Conservation (phyloP, 768 basidiomycete species). For the Aureoboletus auriporus region DNA sequence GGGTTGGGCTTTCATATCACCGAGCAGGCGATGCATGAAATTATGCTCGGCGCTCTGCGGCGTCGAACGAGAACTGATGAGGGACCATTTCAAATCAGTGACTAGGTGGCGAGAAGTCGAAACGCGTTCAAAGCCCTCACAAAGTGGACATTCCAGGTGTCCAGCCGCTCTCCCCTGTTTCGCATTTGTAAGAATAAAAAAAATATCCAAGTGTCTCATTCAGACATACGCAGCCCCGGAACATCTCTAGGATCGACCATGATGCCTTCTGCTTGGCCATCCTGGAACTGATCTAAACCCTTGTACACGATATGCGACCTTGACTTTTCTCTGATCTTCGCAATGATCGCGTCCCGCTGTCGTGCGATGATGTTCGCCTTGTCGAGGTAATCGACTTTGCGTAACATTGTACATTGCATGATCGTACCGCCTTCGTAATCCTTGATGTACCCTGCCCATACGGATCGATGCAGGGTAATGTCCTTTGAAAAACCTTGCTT, state of each 20-base stretch:
- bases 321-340: slow-evolving; percentile 84
- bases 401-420: slow-evolving; percentile 98
- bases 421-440: slow-evolving; percentile 99
- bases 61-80: slow-evolving; percentile 35
- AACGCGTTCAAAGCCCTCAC: slow-evolving; percentile 38
- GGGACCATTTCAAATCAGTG: slow-evolving; percentile 4
- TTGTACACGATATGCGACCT: slow-evolving; percentile 81
- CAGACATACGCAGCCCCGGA: slow-evolving; percentile 74
- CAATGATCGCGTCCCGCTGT: slow-evolving; percentile 87
- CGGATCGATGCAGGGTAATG: slow-evolving; percentile 82
- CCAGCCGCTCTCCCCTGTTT: slow-evolving; percentile 87
- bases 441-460: slow-evolving; percentile 99
- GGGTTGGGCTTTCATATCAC: slow-evolving; percentile 72
- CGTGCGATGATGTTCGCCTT: slow-evolving; percentile 68
- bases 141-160: slow-evolving; percentile 72
- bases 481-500: slow-evolving; percentile 99
- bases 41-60: slow-evolving; percentile 55
- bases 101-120: background rate
- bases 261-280: slow-evolving; percentile 47
- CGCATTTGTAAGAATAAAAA: slow-evolving; percentile 4
- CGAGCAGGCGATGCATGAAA: slow-evolving; percentile 73
- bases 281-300: slow-evolving; percentile 74
- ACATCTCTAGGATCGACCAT: slow-evolving; percentile 71
- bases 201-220: background rate
- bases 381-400: slow-evolving; percentile 84